phyloP scores from a whole-genome alignment of 257 asterid species.

The Schizonepeta tenuifolia region DNA sequence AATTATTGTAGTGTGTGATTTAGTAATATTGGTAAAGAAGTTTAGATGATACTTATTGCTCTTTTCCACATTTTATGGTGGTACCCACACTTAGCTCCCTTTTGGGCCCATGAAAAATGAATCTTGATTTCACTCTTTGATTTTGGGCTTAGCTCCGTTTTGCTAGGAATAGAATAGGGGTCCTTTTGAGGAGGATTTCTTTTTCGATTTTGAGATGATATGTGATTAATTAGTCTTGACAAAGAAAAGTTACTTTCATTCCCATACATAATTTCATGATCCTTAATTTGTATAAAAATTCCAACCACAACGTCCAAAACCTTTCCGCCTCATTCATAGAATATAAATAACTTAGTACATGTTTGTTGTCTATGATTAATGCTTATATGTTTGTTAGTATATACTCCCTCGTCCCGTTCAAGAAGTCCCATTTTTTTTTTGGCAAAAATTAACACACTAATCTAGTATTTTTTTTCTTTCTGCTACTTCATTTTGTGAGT shows the following conservation, averaged over 20 bases:
- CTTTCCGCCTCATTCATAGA: no score
- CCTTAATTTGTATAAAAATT: neutral
- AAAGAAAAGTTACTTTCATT: neutral
- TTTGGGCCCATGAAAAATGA: conserved; percentile 37
- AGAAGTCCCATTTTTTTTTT: no score
- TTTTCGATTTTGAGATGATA: conserved; percentile 3
- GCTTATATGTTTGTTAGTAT: no score
- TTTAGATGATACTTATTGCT: neutral
- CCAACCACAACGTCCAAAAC: neutral
- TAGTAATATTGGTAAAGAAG: neutral
- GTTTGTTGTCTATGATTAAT: no score
- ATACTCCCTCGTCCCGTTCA: no score
- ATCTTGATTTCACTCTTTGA: conserved; percentile 29
- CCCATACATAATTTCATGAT: neutral
- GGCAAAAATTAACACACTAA: no score
- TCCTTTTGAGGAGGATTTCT: neutral
- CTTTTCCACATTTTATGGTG: conserved; percentile 33
- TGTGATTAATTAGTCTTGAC: neutral
- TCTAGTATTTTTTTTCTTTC: no score
- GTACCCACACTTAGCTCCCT: conserved; percentile 37
- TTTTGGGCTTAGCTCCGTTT: conserved; percentile 24
- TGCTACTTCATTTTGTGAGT: no score
- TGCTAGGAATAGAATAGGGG: conserved; percentile 4
- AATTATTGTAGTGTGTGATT: neutral
- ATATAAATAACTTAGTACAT: no score